These are phyloP conservation scores for Misopates orontium DNA, from an alignment of 257 asterid species.

Conservation along the genomic window DNA sequence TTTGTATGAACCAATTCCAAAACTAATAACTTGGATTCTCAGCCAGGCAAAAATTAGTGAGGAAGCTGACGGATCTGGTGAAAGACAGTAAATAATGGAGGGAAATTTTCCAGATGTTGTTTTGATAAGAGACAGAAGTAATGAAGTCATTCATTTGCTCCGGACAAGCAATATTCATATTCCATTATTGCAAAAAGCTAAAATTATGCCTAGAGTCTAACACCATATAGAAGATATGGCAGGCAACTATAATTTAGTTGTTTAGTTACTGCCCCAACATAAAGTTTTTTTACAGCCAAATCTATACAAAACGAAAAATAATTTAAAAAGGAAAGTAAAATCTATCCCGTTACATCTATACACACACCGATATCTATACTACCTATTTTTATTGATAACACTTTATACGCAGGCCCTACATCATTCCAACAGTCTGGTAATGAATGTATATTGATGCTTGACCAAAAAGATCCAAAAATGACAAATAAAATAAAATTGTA, in stretches of 20 bases:
- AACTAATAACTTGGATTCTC: neutral
- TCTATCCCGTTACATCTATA: neutral
- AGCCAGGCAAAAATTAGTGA: neutral
- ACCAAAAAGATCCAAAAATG: conserved; percentile 15
- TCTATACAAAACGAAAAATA: neutral
- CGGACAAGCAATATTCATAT: neutral
- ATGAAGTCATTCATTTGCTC: neutral
- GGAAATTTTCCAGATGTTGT: conserved; percentile 2
- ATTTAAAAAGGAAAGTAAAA: neutral
- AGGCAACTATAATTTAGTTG: neutral
- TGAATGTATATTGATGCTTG: conserved; percentile 8
- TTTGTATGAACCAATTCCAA: neutral
- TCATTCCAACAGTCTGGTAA: conserved; percentile 2
- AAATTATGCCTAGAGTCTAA: neutral
- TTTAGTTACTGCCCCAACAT: neutral
- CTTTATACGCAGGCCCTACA: neutral
- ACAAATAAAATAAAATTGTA: too few species aligned
- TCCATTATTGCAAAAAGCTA: neutral
- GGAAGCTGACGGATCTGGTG: neutral
- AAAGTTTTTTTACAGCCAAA: neutral
- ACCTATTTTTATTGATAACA: neutral
- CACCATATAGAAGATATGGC: neutral
- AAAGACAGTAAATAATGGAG: neutral
- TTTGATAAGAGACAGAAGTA: neutral
- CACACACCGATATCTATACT: too few species aligned